Evolutionary conservation across 768 basidiomycete species (phyloP).

Genomic region (Leccinellum rugosiceps): DNA sequence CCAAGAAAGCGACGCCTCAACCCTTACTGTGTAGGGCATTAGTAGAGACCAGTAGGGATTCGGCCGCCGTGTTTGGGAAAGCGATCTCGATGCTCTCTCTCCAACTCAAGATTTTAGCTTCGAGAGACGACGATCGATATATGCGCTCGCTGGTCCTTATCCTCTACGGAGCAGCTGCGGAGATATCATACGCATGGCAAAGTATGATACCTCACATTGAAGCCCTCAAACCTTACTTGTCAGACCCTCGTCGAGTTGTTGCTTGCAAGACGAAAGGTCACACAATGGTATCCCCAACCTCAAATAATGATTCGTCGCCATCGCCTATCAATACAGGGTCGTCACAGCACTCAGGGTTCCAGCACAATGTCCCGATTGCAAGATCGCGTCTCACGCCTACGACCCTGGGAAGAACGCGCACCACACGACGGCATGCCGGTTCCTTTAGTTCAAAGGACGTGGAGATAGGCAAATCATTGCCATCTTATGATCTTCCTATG

Average conservation of each 20-base stretch:
- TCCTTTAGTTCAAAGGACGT: slow-evolving; percentile 94
- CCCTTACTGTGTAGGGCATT: slow-evolving; percentile 71
- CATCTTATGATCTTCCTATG: slow-evolving; percentile 51
- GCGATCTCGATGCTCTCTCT: slow-evolving; percentile 79
- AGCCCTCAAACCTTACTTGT: slow-evolving; percentile 62
- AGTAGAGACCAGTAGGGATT: slow-evolving; percentile 81
- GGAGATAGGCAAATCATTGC: slow-evolving; percentile 77
- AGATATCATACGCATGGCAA: slow-evolving; percentile 85
- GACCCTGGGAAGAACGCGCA: slow-evolving; percentile 44
- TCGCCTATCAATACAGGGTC: slow-evolving; percentile 26
- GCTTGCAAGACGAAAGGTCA: slow-evolving; percentile 28
- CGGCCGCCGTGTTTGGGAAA: slow-evolving; percentile 79
- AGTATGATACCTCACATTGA: slow-evolving; percentile 69
- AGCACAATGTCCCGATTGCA: slow-evolving; percentile 26
- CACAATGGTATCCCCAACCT: slow-evolving; percentile 24
- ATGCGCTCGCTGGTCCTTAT: slow-evolving; percentile 82
- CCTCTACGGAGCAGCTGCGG: slow-evolving; percentile 86
- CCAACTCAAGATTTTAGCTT: slow-evolving; percentile 75
- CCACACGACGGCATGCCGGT: slow-evolving; percentile 82
- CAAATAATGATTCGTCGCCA: slow-evolving; percentile 24
- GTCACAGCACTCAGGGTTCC: slow-evolving; percentile 22
- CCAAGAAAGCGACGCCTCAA: slow-evolving; percentile 65
- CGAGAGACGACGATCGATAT: slow-evolving; percentile 80
- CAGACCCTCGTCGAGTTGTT: slow-evolving; percentile 39
- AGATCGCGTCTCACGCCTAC: slow-evolving; percentile 28